Percentiles rank a stretch among this genome's conserved stretches.
Conservation (phyloP, 164 flowering plant species). For the Sextonia rubra region DNA sequence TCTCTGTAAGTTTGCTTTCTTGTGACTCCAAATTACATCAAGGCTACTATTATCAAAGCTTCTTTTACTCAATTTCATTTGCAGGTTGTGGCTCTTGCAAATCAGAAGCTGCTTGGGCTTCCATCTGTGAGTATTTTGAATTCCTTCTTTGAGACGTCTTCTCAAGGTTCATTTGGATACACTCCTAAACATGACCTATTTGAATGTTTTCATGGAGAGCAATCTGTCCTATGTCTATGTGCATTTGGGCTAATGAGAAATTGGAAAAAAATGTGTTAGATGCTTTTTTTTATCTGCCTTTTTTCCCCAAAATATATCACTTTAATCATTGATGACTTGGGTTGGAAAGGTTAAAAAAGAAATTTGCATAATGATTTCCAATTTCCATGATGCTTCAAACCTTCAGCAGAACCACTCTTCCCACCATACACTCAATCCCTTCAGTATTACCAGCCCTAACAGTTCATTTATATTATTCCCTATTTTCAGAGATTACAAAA, state of each 20-base stretch:
- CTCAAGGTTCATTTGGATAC: background rate
- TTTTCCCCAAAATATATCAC: too few relatives aligned
- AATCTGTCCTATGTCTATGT: background rate
- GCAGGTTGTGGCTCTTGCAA: constrained; percentile 96
- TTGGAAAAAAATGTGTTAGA: background rate
- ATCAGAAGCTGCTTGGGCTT: constrained; percentile 74
- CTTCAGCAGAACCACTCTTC: background rate
- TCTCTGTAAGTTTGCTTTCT: constrained; percentile 56
- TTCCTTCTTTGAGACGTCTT: background rate
- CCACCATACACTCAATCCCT: too few relatives aligned
- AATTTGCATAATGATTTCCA: background rate
- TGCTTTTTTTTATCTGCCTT: background rate
- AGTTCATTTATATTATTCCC: too few relatives aligned
- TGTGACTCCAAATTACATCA: constrained; percentile 1
- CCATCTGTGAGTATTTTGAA: constrained; percentile 51
- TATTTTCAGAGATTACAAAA: too few relatives aligned
- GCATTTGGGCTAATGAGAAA: background rate
- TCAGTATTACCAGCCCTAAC: too few relatives aligned
- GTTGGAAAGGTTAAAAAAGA: background rate
- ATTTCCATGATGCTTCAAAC: background rate
- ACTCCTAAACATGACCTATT: background rate
- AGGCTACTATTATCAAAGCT: background rate
- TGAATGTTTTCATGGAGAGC: background rate
- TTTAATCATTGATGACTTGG: background rate
- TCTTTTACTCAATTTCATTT: background rate